Evolutionary conservation across 2,329 filamentous ascomycete genomes (phyloP), one percentile per base, ranked within the genome.

Genomic region (Neurospora sp.): DNA sequence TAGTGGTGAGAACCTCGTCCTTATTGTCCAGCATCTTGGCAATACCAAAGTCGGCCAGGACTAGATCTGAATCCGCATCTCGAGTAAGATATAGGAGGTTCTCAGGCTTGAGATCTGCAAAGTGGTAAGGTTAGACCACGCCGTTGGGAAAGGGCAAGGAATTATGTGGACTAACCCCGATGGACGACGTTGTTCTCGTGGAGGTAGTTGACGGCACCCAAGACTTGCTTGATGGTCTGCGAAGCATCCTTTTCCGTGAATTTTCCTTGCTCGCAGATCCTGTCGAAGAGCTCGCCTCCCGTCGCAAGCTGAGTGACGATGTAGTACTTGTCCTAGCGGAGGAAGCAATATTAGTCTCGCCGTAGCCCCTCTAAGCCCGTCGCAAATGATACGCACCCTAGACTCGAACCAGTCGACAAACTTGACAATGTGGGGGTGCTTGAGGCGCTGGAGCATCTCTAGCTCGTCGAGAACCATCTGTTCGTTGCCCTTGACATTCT

Each of bases 391-490:
- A 77, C 89, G 75, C 83, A 97, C 93, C 83, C 93, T 92, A 70
- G 95, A 98, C 83, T 99, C 96, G 79, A 99, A 99, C 95, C 96
- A 99, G 81, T 99, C 96, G 75, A 96, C 91, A 79, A 99, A 99
- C 75, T 91, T 90, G 82, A 99, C 96, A 79, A 99, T 99, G 81
- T 98, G 93, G 68, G 93, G 92, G 80, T 99, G 96, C 78, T 93
- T 88, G 78, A 99, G 88, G 71, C 88, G 88, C 82, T 97, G 93
- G 74, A 99, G 87, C 89, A 99, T 93, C 75, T 93, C 88, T 76
- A 99, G 86, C 83, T 99, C 96, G 80, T 99, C 96, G 80, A 97
- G 96, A 52, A 99, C 96, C 96, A 99, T 99, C 80, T 91, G 89
- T 84, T 99, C 96, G 77, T 98, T 98, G 74, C 94, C 95, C 80